Evolutionary conservation across 2,329 filamentous ascomycete genomes (phyloP).

Genomic region (Cordyceps fumosorosea): DNA sequence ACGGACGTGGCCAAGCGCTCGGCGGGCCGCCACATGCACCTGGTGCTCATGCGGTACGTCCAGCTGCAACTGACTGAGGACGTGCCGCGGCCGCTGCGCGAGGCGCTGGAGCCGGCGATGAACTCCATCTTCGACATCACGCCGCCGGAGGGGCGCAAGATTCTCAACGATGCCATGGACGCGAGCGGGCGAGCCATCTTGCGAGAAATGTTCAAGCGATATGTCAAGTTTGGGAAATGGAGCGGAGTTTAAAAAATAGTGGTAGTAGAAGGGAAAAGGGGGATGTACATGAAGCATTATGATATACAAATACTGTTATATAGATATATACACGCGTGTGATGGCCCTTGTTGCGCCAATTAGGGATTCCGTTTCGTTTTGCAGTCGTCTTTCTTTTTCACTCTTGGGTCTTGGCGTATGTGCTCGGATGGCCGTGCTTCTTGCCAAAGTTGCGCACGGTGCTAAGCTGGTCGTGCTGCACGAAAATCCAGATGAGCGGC

Average conservation of each 20-base stretch:
- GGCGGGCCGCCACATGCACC: slow-evolving; percentile 56
- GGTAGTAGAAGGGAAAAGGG: slow-evolving; percentile 1
- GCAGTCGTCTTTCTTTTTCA: slow-evolving; percentile 17
- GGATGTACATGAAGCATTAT: slow-evolving; percentile 10
- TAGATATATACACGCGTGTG: slow-evolving; percentile 8
- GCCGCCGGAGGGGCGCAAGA: slow-evolving; percentile 45
- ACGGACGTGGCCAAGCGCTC: slow-evolving; percentile 55
- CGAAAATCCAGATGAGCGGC: slow-evolving; percentile 51
- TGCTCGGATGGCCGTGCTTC: slow-evolving; percentile 52
- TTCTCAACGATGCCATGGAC: slow-evolving; percentile 55
- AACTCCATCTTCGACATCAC: slow-evolving; percentile 55
- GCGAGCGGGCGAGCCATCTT: slow-evolving; percentile 52
- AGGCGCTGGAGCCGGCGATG: slow-evolving; percentile 50
- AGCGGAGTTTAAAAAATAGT: slow-evolving; percentile 41
- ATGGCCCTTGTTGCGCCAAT: background rate
- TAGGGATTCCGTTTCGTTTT: slow-evolving; percentile 6
- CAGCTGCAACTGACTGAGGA: slow-evolving; percentile 53
- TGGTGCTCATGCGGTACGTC: slow-evolving; percentile 53
- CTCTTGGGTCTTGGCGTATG: slow-evolving; percentile 29
- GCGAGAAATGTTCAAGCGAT: slow-evolving; percentile 51
- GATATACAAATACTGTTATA: slow-evolving; percentile 4
- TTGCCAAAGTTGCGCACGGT: slow-evolving; percentile 52
- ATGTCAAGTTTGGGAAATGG: slow-evolving; percentile 59
- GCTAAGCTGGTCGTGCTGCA: slow-evolving; percentile 47
- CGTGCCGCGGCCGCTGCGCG: slow-evolving; percentile 44